Evolutionary conservation across 108 stramenopile species (phyloP).

Genomic region (Skeletonema menzelii): DNA sequence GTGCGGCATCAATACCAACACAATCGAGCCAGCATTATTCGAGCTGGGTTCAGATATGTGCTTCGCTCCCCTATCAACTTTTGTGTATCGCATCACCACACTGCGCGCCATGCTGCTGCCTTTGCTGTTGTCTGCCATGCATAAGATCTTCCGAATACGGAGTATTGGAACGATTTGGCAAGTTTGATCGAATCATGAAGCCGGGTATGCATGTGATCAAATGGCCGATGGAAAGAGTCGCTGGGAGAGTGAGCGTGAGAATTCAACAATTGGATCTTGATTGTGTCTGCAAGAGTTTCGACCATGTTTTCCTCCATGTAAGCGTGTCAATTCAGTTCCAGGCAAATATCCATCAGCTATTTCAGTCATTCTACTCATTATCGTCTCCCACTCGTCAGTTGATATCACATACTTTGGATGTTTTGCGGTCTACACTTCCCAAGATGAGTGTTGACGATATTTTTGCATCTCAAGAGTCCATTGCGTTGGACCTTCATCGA

Average conservation of each 20-base stretch:
- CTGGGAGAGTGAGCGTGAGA: slow-evolving; percentile 44
- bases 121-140: slow-evolving; percentile 43
- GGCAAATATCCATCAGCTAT: slow-evolving; percentile 26
- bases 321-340: slow-evolving; percentile 51
- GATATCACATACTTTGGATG: slow-evolving; percentile 50
- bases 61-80: slow-evolving; percentile 25
- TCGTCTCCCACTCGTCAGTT: slow-evolving; percentile 50
- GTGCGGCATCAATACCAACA: no score
- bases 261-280: slow-evolving; percentile 57
- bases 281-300: slow-evolving; percentile 72
- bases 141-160: slow-evolving; percentile 38
- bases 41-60: background rate
- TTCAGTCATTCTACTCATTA: slow-evolving; percentile 58
- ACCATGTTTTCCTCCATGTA: slow-evolving; percentile 58
- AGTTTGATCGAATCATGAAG: slow-evolving; percentile 27
- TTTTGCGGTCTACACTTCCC: slow-evolving; percentile 53
- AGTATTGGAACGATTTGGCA: slow-evolving; percentile 33
- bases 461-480: slow-evolving; percentile 77
- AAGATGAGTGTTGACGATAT: slow-evolving; percentile 56
- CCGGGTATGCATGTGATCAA: slow-evolving; percentile 45
- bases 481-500: slow-evolving; percentile 57
- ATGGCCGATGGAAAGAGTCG: slow-evolving; percentile 44
- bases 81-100: slow-evolving; percentile 34
- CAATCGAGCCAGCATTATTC: no score
- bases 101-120: slow-evolving; percentile 16